phyloP scores from a whole-genome alignment of 2,329 filamentous ascomycete species.

The Ilyonectria robusta region DNA sequence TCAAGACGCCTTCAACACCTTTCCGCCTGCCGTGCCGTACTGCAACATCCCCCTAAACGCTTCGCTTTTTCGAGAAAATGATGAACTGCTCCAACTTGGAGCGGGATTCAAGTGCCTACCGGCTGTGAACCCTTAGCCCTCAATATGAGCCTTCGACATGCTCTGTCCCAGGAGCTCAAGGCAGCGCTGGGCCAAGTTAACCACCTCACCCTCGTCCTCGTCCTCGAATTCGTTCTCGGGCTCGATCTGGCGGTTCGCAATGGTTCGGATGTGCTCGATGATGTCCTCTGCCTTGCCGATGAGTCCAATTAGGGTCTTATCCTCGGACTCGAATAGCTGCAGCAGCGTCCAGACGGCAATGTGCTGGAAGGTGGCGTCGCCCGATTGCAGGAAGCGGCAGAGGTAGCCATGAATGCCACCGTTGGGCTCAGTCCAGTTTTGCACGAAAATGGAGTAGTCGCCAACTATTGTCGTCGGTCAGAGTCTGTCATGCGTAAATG shows the following conservation, averaged over 20 bases:
- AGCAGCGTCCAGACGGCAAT: constrained; percentile 99
- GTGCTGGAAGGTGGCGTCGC: constrained; percentile 97
- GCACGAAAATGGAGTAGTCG: constrained; percentile 95
- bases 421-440: constrained; percentile 92
- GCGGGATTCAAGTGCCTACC: constrained; percentile 1
- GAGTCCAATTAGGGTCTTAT: constrained; percentile 87
- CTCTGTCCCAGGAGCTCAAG: constrained; percentile 86
- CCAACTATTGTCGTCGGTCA: constrained; percentile 73
- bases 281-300: constrained; percentile 94
- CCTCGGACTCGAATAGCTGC: constrained; percentile 95
- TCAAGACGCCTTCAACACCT: constrained; percentile 52
- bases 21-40: constrained; percentile 39
- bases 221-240: constrained; percentile 89
- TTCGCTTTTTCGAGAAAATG: constrained; percentile 47
- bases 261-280: constrained; percentile 90
- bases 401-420: constrained; percentile 97
- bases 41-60: constrained; percentile 39
- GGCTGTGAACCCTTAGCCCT: constrained; percentile 69
- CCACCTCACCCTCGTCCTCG: constrained; percentile 93
- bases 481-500: not conserved
- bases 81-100: constrained; percentile 33
- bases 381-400: constrained; percentile 91
- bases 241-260: constrained; percentile 90
- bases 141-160: constrained; percentile 84
- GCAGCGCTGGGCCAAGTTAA: constrained; percentile 90